Evolutionary conservation across 116 monocot genomes (phyloP).

Genomic region (Dioscorea cayenensis): DNA sequence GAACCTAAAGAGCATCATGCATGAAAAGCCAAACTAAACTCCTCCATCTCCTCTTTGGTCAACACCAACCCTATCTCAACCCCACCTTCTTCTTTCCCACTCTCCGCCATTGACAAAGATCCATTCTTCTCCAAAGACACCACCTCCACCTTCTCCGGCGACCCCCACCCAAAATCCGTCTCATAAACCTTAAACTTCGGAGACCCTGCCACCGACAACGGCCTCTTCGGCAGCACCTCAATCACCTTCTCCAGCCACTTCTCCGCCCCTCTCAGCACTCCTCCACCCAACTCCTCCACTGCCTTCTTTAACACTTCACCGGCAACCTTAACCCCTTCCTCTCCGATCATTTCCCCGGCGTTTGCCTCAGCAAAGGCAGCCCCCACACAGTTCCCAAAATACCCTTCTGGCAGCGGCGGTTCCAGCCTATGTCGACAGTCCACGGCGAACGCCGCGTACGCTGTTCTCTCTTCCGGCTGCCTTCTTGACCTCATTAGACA

Average conservation of each 20-base stretch:
- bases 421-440: conserved; percentile 23
- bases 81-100: conserved; percentile 23
- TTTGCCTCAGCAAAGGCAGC: not conserved
- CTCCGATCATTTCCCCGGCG: not conserved
- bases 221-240: not conserved
- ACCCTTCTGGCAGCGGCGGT: conserved; percentile 18
- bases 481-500: conserved; percentile 2
- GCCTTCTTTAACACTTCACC: conserved; percentile 10
- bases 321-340: conserved; percentile 10
- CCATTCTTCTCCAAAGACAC: conserved; percentile 12
- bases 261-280: conserved; percentile 5
- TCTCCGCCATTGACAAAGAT: conserved; percentile 28
- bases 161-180: conserved; percentile 33
- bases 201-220: conserved; percentile 25
- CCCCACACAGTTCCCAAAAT: conserved; percentile 35
- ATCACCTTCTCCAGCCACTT: conserved; percentile 2
- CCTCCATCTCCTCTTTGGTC: conserved; percentile 8
- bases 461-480: not conserved
- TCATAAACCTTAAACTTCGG: conserved; percentile 21
- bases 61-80: conserved; percentile 25
- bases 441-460: conserved; percentile 2
- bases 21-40: conserved; percentile 7
- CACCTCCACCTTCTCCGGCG: conserved; percentile 22
- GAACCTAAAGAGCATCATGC: not conserved
- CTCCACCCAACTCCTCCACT: conserved; percentile 4